Percentiles rank a stretch among this genome's conserved stretches.
Evolutionary conservation across 495 filamentous ascomycete genomes (phyloP).

Genomic region (Neurospora sublineolata): DNA sequence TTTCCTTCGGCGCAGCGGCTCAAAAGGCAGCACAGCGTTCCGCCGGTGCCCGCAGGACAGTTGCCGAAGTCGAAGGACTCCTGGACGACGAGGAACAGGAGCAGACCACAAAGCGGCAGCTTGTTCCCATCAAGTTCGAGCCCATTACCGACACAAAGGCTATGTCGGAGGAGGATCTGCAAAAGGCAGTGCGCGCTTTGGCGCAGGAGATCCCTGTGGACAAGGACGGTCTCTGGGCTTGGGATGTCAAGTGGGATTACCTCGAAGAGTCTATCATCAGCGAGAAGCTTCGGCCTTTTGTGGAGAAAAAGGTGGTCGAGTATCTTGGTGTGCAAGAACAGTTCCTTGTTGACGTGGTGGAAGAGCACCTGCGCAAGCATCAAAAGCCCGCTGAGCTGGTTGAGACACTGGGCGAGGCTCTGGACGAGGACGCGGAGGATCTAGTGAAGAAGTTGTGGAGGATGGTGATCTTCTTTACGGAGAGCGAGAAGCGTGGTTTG

Average conservation of each 20-base stretch:
- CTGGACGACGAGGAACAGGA: slow-evolving; percentile 89
- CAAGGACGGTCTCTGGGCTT: slow-evolving; percentile 79
- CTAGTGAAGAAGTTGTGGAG: slow-evolving; percentile 96
- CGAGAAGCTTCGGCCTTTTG: slow-evolving; percentile 86
- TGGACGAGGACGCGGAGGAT: slow-evolving; percentile 91
- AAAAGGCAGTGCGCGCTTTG: slow-evolving; percentile 64
- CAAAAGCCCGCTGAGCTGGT: slow-evolving; percentile 70
- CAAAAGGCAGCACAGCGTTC: slow-evolving; percentile 66
- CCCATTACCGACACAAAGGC: slow-evolving; percentile 52
- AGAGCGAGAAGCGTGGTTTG: slow-evolving; percentile 84
- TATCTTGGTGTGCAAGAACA: slow-evolving; percentile 94
- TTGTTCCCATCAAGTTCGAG: slow-evolving; percentile 90
- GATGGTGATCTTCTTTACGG: slow-evolving; percentile 97
- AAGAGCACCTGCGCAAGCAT: slow-evolving; percentile 72
- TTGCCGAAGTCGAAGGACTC: slow-evolving; percentile 86
- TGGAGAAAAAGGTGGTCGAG: slow-evolving; percentile 96
- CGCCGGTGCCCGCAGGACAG: slow-evolving; percentile 59
- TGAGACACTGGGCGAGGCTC: slow-evolving; percentile 71
- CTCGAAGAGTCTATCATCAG: slow-evolving; percentile 73
- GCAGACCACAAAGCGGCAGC: slow-evolving; percentile 58
- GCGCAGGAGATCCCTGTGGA: slow-evolving; percentile 84
- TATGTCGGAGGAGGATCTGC: slow-evolving; percentile 74
- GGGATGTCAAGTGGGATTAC: slow-evolving; percentile 89
- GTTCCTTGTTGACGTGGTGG: slow-evolving; percentile 84
- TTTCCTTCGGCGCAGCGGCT: slow-evolving; percentile 82